Evolutionary conservation across 1,284 basidiomycete genomes (phyloP).

Genomic region (Rhodotorula glutinis): DNA sequence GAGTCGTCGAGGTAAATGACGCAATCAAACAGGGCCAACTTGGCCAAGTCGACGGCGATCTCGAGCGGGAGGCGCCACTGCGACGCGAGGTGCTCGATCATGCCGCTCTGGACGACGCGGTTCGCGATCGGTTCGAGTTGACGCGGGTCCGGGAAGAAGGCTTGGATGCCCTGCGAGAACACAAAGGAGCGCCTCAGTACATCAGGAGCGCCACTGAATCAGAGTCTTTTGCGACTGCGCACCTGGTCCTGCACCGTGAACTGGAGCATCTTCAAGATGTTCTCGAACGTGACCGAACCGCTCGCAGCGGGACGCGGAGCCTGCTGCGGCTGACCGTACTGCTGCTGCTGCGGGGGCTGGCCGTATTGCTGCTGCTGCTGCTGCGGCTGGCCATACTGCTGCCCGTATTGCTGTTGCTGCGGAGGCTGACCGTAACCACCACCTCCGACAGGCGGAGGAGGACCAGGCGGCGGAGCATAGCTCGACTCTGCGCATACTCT

Average conservation of each 20-base stretch:
- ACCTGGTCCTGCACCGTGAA: conserved; percentile 18
- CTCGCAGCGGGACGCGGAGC: conserved; percentile 20
- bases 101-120: conserved; percentile 49
- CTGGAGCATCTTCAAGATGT: conserved; percentile 11
- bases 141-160: conserved; percentile 39
- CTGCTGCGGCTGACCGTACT: background rate
- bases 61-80: conserved; percentile 53
- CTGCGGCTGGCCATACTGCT: background rate
- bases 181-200: too few species aligned
- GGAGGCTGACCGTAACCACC: conserved; percentile 5
- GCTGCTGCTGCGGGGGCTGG: conserved; percentile 1
- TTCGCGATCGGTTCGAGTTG: conserved; percentile 51
- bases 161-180: conserved; percentile 14
- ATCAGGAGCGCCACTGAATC: too few species aligned
- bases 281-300: conserved; percentile 9
- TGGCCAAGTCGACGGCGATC: conserved; percentile 51
- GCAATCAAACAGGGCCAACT: conserved; percentile 46
- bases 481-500: background rate
- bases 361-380: conserved; percentile 13
- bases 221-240: background rate
- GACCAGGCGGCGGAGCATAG: conserved; percentile 15
- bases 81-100: conserved; percentile 48
- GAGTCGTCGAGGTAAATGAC: conserved; percentile 44
- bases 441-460: background rate
- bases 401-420: conserved; percentile 9